A percentile compares a stretch with the other conserved stretches of the same genome.
Evolutionary conservation across 331 rosid species (phyloP).

Genomic region (Quercus tomentella): DNA sequence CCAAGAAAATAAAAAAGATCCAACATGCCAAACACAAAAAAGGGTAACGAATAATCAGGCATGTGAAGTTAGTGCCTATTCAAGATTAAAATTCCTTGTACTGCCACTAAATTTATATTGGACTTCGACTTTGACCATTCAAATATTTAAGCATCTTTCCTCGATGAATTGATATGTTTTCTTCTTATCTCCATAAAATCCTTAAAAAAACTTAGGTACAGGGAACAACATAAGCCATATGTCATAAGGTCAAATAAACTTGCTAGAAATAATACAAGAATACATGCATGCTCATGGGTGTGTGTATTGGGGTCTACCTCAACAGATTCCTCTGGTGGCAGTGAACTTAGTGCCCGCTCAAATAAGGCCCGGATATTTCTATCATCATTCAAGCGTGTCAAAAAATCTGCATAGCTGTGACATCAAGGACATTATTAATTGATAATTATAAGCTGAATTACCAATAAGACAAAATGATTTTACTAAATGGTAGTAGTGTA

Average conservation of each 20-base stretch:
- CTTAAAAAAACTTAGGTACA: no score
- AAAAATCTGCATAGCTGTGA: slow-evolving; percentile 90
- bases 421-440: slow-evolving; percentile 20
- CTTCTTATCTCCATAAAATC: no score
- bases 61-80: no score
- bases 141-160: no score
- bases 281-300: background rate
- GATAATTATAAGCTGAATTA: background rate
- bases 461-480: background rate
- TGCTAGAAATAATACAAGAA: background rate
- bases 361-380: slow-evolving; percentile 90
- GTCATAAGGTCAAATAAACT: background rate
- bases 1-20: background rate
- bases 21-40: background rate
- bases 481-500: background rate
- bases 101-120: no score
- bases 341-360: slow-evolving; percentile 87
- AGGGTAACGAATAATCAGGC: no score
- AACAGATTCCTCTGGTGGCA: slow-evolving; percentile 69
- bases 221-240: background rate
- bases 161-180: no score
- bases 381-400: slow-evolving; percentile 89
- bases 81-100: no score
- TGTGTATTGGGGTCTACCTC: slow-evolving; percentile 51
- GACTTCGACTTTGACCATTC: no score